Evolutionary conservation across 345 rosid genomes (phyloP), one percentile per base, ranked within the genome.

Genomic region (Psidium friedrichsthalianum): DNA sequence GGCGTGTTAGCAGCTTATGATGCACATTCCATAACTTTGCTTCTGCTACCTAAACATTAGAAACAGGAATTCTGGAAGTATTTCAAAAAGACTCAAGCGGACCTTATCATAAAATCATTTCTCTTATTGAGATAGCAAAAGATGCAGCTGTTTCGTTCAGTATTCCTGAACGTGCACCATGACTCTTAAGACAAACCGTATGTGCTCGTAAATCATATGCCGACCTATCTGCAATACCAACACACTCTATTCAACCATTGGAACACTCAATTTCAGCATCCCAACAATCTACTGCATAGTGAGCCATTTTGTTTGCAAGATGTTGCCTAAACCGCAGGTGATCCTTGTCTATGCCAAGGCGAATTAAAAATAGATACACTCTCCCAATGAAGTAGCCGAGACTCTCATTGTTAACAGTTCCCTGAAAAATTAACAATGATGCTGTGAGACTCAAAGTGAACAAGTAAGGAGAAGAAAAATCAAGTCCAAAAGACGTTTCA

Each of bases 241-340:
- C 99, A 88, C 99, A 97, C 89, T 95, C 98, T 20, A 95, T 92
- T 98, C 99, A 97, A 29, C 99, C 98, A 86, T 95, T 95, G 0
- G 98, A 93, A 84, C 94, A 86, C 88, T 97, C 99, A 56, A 97
- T 97, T 91, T 97, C 98, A 55, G 99, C 99, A 90, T 95, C 98
- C 99, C 99, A 95, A 88, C 98, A 97, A 83, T 95, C 99, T 51
- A 97, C 93, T 13, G 98, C 98, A 86, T 95, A 95, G 89, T 93
- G 99, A 16, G 98, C 95, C 98, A 97, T 95, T 90, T 97, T 95
- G 86, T 95, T 97, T 54, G 98, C 95, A 80, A 97, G 94, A 90
- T 93, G 98, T 88, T 95, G 98, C 74, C 99, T 90, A 90, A 97
- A 95, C 61, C 96, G 93, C 83, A 97, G 84, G 13, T 95, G 92